Percentiles rank a stretch among this genome's conserved stretches.
phyloP scores from a whole-genome alignment of 495 filamentous ascomycete species.

The Xylaria venustula region DNA sequence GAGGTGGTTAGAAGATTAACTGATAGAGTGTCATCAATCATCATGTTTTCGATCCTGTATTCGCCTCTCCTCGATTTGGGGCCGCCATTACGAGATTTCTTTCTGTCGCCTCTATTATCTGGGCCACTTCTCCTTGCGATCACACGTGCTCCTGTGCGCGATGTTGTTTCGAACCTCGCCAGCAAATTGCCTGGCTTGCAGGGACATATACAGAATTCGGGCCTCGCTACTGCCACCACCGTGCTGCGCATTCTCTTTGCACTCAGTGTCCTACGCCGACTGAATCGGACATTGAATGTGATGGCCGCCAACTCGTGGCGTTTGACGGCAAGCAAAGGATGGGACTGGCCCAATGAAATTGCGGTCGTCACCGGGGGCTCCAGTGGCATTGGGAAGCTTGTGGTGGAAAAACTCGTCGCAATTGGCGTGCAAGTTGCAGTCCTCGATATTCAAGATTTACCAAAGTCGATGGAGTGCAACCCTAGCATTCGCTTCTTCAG shows the following conservation, averaged over 20 bases:
- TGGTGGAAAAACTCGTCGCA: conserved; percentile 46
- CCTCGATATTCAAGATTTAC: conserved; percentile 39
- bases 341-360: conserved; percentile 44
- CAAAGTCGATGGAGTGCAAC: conserved; percentile 11
- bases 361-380: conserved; percentile 59
- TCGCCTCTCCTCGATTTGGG: neutral
- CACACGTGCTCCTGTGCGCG: conserved; percentile 1
- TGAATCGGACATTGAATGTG: conserved; percentile 47
- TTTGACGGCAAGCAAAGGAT: conserved; percentile 31
- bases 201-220: neutral
- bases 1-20: neutral
- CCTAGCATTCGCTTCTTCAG: conserved; percentile 18
- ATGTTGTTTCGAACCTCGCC: neutral
- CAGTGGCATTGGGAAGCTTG: conserved; percentile 55
- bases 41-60: conserved; percentile 5
- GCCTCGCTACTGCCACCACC: neutral
- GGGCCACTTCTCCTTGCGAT: conserved; percentile 11
- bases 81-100: neutral
- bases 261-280: conserved; percentile 41
- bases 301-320: conserved; percentile 38
- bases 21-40: neutral
- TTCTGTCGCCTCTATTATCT: conserved; percentile 6
- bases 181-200: neutral
- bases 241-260: conserved; percentile 39
- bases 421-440: conserved; percentile 44